These are phyloP conservation scores for Furcasterigmium sp. DNA, from an alignment of 2,329 filamentous ascomycete species.

Conservation along the genomic window DNA sequence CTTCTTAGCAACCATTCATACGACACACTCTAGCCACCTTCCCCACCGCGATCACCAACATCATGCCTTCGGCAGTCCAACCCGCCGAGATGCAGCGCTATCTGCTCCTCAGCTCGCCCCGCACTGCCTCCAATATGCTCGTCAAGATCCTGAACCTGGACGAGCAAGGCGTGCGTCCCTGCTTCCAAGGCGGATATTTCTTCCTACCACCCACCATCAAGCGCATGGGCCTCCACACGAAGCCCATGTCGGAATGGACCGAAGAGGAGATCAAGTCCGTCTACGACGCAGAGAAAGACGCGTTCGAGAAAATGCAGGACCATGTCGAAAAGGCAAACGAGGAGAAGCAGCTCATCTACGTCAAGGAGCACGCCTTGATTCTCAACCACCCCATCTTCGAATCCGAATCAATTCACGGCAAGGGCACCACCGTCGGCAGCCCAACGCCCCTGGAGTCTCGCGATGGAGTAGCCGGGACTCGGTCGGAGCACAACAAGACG, in stretches of 20 bases:
- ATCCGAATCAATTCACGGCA: constrained; percentile 4
- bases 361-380: constrained; percentile 28
- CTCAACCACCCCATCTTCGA: constrained; percentile 16
- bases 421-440: no score
- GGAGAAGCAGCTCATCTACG: constrained; percentile 21
- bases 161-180: constrained; percentile 4
- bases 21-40: no score
- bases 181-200: constrained; percentile 19
- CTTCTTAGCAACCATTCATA: no score
- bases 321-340: constrained; percentile 14
- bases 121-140: constrained; percentile 9
- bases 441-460: neutral
- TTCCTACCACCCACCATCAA: constrained; percentile 15
- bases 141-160: constrained; percentile 11
- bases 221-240: constrained; percentile 7
- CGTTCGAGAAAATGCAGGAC: constrained; percentile 19
- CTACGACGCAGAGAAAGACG: constrained; percentile 16
- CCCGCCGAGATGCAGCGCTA: no score
- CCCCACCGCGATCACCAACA: no score
- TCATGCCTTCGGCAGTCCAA: no score
- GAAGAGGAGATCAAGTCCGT: constrained; percentile 17
- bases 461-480: constrained; percentile 9
- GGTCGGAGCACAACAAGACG: constrained; percentile 22
- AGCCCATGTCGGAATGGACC: constrained; percentile 19
- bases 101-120: constrained; percentile 6